Percentiles rank a stretch among this genome's conserved stretches.
These are phyloP conservation scores for Heritiera fomes DNA, from an alignment of 345 rosid species.

Conservation along the genomic window DNA sequence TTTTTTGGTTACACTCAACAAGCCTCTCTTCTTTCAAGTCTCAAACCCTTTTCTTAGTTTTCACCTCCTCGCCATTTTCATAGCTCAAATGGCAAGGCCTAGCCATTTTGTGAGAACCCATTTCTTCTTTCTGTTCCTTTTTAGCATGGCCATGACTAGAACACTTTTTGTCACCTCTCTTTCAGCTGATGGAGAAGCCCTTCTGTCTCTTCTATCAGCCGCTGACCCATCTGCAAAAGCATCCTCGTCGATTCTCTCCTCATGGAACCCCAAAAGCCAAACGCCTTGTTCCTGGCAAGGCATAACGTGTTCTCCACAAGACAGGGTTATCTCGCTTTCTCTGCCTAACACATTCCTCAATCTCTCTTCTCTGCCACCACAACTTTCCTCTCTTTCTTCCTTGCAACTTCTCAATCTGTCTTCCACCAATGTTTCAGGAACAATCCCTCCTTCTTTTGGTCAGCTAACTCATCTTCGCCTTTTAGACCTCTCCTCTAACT, in stretches of 20 bases:
- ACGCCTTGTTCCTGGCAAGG: slow-evolving; percentile 97
- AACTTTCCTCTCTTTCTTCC: slow-evolving; percentile 75
- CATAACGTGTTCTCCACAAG: slow-evolving; percentile 78
- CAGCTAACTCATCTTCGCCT: slow-evolving; percentile 66
- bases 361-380: slow-evolving; percentile 67
- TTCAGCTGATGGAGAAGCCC: slow-evolving; percentile 81
- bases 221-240: slow-evolving; percentile 46
- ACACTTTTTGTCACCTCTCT: slow-evolving; percentile 41
- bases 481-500: slow-evolving; percentile 90
- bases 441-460: slow-evolving; percentile 80
- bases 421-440: slow-evolving; percentile 80
- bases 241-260: slow-evolving; percentile 56
- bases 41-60: slow-evolving; percentile 8
- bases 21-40: background rate
- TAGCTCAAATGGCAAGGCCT: slow-evolving; percentile 43
- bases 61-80: slow-evolving; percentile 16
- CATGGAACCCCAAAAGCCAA: slow-evolving; percentile 76
- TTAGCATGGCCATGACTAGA: slow-evolving; percentile 35
- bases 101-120: slow-evolving; percentile 19
- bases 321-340: slow-evolving; percentile 79
- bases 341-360: slow-evolving; percentile 83
- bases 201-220: slow-evolving; percentile 60
- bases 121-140: slow-evolving; percentile 35
- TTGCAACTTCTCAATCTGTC: slow-evolving; percentile 92
- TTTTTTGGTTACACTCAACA: too few relatives aligned